These are phyloP conservation scores for Citrus trifoliata DNA, from an alignment of 345 rosid species.

Conservation along the genomic window DNA sequence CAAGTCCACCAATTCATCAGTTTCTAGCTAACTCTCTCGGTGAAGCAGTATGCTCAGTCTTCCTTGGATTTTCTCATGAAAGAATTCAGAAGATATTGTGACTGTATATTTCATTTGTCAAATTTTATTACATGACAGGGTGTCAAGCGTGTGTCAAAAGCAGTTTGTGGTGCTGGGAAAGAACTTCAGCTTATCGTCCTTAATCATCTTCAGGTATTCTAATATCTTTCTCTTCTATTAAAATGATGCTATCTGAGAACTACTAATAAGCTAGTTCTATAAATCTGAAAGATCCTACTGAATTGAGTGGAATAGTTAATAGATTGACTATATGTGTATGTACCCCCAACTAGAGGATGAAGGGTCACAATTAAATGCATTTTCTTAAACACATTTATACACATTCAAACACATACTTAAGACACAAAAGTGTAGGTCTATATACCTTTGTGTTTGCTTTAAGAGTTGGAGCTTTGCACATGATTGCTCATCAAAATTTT, in stretches of 20 bases:
- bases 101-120: slow-evolving; percentile 10
- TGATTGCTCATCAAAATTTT: background rate
- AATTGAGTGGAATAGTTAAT: background rate
- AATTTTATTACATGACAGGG: slow-evolving; percentile 47
- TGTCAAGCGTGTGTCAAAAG: slow-evolving; percentile 80
- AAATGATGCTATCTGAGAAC: slow-evolving; percentile 3
- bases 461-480: background rate
- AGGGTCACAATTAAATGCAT: background rate
- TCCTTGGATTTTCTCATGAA: slow-evolving; percentile 12
- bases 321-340: background rate
- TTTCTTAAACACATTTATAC: background rate
- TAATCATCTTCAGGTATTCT: slow-evolving; percentile 81
- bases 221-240: slow-evolving; percentile 14
- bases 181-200: slow-evolving; percentile 83
- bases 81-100: slow-evolving; percentile 7
- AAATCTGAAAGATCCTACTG: slow-evolving; percentile 2
- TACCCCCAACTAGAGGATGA: background rate
- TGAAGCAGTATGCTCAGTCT: slow-evolving; percentile 61
- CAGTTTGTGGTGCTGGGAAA: slow-evolving; percentile 84
- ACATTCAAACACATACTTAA: background rate
- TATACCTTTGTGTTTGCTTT: background rate
- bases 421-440: background rate
- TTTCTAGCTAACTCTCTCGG: slow-evolving; percentile 83
- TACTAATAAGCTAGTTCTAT: background rate
- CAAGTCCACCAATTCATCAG: slow-evolving; percentile 89